Percentiles rank a stretch among this genome's conserved stretches.
Evolutionary conservation across 2,329 filamentous ascomycete genomes (phyloP).

Genomic region (Claviceps capensis): DNA sequence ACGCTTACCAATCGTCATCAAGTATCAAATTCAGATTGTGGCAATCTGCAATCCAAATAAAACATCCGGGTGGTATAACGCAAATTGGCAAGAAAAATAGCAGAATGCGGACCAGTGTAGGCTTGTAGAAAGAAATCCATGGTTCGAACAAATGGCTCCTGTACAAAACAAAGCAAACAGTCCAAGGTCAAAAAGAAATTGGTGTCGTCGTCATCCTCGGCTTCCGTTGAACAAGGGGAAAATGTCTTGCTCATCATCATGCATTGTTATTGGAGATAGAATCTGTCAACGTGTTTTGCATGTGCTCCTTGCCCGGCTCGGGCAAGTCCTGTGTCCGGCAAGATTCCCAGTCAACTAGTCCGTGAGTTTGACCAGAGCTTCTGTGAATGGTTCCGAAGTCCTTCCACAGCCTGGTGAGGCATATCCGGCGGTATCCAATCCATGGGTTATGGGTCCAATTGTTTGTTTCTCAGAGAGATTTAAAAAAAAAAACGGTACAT

Average conservation of each 20-base stretch:
- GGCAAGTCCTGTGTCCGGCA: conserved; percentile 7
- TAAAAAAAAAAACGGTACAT: conserved; percentile 8
- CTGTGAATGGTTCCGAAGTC: neutral
- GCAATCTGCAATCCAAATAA: neutral
- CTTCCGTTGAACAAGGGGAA: neutral
- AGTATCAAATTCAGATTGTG: neutral
- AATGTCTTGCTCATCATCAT: conserved; percentile 5
- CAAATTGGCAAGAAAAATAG: neutral
- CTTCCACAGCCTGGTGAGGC: neutral
- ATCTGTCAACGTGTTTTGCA: neutral
- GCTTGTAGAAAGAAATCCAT: neutral
- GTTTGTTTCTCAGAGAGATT: conserved; percentile 8
- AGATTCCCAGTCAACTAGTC: neutral
- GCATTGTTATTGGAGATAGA: neutral
- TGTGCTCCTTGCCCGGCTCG: conserved; percentile 5
- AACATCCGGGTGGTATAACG: neutral
- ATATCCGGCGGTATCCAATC: neutral
- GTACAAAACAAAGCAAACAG: neutral
- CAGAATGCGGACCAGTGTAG: neutral
- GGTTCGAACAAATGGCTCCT: neutral
- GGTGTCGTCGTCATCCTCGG: neutral
- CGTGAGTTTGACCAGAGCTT: neutral
- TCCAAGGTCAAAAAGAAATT: neutral
- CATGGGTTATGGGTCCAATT: neutral
- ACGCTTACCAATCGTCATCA: conserved; percentile 8